Evolutionary conservation across 202 grass and related monocot genomes (phyloP).

Genomic region (Elaeis oleifera): DNA sequence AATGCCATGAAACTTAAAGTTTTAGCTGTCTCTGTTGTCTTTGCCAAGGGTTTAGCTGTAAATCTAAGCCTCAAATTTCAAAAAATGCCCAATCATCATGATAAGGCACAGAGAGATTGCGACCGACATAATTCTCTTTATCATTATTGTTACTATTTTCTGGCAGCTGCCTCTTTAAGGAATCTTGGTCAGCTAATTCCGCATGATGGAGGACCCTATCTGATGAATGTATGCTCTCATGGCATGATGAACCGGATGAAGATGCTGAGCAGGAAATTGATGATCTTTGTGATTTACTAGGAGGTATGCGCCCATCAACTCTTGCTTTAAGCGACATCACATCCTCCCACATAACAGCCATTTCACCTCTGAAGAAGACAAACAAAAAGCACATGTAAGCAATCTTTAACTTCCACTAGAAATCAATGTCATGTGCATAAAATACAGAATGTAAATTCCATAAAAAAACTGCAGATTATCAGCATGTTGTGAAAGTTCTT

Average conservation of each 20-base stretch:
- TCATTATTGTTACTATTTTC: slow-evolving; percentile 16
- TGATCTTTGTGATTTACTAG: slow-evolving; percentile 8
- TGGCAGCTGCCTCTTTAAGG: slow-evolving; percentile 12
- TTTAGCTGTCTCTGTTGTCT: too few relatives aligned
- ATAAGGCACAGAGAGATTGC: not conserved
- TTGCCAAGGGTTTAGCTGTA: not conserved
- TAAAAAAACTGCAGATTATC: too few relatives aligned
- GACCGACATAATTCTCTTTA: not conserved
- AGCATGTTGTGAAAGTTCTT: too few relatives aligned
- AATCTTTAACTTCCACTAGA: too few relatives aligned
- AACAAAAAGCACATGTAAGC: too few relatives aligned
- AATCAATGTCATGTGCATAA: too few relatives aligned
- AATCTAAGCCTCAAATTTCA: not conserved
- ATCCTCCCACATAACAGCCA: slow-evolving; percentile 38
- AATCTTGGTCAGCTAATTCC: slow-evolving; percentile 7
- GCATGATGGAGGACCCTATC: slow-evolving; percentile 6
- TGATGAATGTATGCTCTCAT: slow-evolving; percentile 15
- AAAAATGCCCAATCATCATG: slow-evolving; percentile 72
- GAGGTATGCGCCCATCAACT: slow-evolving; percentile 18
- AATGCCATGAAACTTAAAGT: too few relatives aligned
- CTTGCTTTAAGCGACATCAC: slow-evolving; percentile 36
- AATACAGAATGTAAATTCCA: too few relatives aligned
- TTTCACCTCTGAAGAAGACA: slow-evolving; percentile 49
- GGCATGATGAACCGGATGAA: slow-evolving; percentile 23
- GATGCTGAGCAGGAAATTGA: slow-evolving; percentile 14